These are phyloP conservation scores for Cornus florida DNA, from an alignment of 148 eudicot genomes.

Conservation along the genomic window DNA sequence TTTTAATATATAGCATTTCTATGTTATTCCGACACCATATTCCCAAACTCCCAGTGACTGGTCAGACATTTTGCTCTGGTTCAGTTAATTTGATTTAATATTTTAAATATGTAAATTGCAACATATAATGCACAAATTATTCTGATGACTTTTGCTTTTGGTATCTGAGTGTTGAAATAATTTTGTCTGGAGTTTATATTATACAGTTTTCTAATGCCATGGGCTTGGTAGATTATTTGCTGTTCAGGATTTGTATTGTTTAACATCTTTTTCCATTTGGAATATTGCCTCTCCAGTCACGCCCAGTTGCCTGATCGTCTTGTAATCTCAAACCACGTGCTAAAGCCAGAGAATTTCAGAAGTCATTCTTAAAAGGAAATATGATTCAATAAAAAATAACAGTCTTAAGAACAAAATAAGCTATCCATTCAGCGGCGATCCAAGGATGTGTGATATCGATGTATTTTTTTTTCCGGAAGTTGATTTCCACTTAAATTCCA, in stretches of 20 bases:
- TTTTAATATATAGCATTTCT: neutral
- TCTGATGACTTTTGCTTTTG: too few species aligned
- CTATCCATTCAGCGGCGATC: neutral
- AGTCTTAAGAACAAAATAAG: slow-evolving; percentile 1
- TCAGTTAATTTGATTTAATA: too few species aligned
- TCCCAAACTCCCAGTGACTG: neutral
- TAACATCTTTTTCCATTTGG: neutral
- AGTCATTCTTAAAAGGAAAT: neutral
- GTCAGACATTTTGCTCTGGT: neutral
- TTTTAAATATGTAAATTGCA: neutral
- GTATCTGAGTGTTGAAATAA: too few species aligned
- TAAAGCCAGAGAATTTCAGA: neutral
- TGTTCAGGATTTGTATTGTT: too few species aligned
- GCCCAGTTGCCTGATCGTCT: neutral
- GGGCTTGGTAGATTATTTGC: neutral
- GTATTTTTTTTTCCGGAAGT: too few species aligned
- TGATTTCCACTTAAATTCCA: neutral
- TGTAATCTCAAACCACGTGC: neutral
- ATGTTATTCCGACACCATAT: neutral
- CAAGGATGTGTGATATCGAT: neutral
- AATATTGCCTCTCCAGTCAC: neutral
- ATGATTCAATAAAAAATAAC: neutral
- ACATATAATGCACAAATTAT: neutral
- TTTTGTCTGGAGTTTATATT: too few species aligned
- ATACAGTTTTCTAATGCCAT: neutral